A percentile compares a stretch with the other conserved stretches of the same genome.
Evolutionary conservation across 768 basidiomycete genomes (phyloP).

Genomic region (Cubamyces sp.): DNA sequence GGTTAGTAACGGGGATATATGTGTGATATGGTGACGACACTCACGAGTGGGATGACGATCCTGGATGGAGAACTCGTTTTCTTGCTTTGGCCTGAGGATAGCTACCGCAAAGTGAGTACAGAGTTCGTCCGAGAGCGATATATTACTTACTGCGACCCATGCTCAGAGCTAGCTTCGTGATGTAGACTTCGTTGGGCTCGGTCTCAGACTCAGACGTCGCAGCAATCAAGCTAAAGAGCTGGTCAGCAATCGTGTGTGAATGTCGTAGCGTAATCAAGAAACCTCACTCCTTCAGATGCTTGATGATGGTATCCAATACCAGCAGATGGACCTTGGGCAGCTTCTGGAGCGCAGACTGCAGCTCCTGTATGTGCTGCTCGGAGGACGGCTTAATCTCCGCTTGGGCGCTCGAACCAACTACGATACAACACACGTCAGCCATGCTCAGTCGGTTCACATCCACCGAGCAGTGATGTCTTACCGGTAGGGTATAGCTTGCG

Average conservation of each 20-base stretch:
- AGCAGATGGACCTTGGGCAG: slow-evolving; percentile 80
- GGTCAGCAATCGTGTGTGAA: background rate
- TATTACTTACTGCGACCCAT: slow-evolving; percentile 75
- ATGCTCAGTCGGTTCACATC: background rate
- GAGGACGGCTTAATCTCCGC: slow-evolving; percentile 56
- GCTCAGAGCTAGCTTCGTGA: slow-evolving; percentile 86
- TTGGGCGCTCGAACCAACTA: slow-evolving; percentile 58
- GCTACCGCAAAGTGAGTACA: slow-evolving; percentile 44
- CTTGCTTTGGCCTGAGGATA: slow-evolving; percentile 79
- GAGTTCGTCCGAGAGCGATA: background rate
- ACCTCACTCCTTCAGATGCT: slow-evolving; percentile 73
- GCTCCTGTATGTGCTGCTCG: slow-evolving; percentile 63
- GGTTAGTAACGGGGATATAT: background rate
- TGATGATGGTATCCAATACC: slow-evolving; percentile 77
- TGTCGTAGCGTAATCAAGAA: background rate
- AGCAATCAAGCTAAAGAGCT: slow-evolving; percentile 59
- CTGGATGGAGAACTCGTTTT: slow-evolving; percentile 86
- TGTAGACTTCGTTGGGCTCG: slow-evolving; percentile 75
- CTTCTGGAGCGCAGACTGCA: slow-evolving; percentile 65
- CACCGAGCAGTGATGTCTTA: slow-evolving; percentile 27
- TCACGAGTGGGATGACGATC: slow-evolving; percentile 84
- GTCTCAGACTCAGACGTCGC: slow-evolving; percentile 51
- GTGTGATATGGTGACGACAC: slow-evolving; percentile 29
- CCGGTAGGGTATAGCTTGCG: slow-evolving; percentile 81
- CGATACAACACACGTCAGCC: background rate